phyloP scores from a whole-genome alignment of 2,329 filamentous ascomycete genomes.

The Ophiobolus disseminans region DNA sequence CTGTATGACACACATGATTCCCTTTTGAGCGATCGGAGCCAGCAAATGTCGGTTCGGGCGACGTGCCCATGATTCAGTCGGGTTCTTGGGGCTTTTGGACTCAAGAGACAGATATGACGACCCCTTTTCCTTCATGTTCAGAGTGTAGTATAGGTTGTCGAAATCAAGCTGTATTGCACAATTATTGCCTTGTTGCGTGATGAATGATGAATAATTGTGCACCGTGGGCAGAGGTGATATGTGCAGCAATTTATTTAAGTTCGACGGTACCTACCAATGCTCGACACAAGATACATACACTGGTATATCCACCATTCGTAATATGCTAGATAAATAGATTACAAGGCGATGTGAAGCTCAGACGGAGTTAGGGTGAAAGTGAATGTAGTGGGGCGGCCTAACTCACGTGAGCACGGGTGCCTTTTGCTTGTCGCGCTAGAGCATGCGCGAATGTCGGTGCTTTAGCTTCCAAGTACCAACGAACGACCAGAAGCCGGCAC shows the following conservation, averaged over 20 bases:
- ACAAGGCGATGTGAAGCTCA: too few species aligned
- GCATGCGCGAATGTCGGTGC: conserved; percentile 14
- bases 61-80: conserved; percentile 36
- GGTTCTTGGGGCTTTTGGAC: conserved; percentile 37
- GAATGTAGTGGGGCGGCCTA: conserved; percentile 22
- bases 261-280: too few species aligned
- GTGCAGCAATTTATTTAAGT: too few species aligned
- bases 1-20: conserved; percentile 43
- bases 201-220: too few species aligned
- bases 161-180: conserved; percentile 43
- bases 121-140: conserved; percentile 44
- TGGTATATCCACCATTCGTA: too few species aligned
- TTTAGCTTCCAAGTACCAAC: background rate
- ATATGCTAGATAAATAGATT: background rate
- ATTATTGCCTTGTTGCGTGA: background rate
- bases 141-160: conserved; percentile 45
- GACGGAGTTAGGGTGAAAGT: conserved; percentile 3
- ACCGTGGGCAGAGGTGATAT: too few species aligned
- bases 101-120: conserved; percentile 45
- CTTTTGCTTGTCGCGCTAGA: conserved; percentile 19
- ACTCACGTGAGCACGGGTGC: conserved; percentile 27
- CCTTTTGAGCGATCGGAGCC: conserved; percentile 40
- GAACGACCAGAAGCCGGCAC: background rate
- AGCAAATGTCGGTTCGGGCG: conserved; percentile 50
- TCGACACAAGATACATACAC: too few species aligned